Percentiles rank a stretch among this genome's conserved stretches.
phyloP scores from a whole-genome alignment of 2,329 filamentous ascomycete species.

The Xylariaceae sp. region DNA sequence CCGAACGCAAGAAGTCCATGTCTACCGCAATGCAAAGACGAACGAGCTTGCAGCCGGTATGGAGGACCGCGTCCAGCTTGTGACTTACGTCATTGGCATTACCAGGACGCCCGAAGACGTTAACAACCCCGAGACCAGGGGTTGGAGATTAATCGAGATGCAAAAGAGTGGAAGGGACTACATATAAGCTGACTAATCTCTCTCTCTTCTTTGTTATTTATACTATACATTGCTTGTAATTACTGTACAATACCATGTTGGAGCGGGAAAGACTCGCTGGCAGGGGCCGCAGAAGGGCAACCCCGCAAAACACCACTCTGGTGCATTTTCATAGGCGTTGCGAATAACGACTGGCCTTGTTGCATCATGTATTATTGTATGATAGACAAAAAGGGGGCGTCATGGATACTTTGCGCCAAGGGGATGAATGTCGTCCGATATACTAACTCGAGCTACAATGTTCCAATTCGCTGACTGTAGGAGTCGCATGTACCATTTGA shows the following conservation, averaged over 20 bases:
- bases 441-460: too few relatives aligned
- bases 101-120: slow-evolving; percentile 93
- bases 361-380: slow-evolving; percentile 22
- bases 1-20: slow-evolving; percentile 94
- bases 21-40: slow-evolving; percentile 89
- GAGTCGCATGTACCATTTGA: too few relatives aligned
- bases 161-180: slow-evolving; percentile 97
- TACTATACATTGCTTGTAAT: slow-evolving; percentile 26
- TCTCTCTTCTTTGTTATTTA: slow-evolving; percentile 10
- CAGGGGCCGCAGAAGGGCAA: slow-evolving; percentile 12
- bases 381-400: slow-evolving; percentile 27
- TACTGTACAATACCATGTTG: slow-evolving; percentile 26
- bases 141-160: slow-evolving; percentile 96
- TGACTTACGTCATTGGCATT: slow-evolving; percentile 96
- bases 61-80: slow-evolving; percentile 97
- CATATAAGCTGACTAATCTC: slow-evolving; percentile 39
- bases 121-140: slow-evolving; percentile 91
- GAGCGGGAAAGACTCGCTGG: slow-evolving; percentile 13
- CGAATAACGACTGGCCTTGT: slow-evolving; percentile 18
- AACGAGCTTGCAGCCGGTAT: slow-evolving; percentile 89
- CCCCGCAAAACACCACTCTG: slow-evolving; percentile 29
- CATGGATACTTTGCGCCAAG: slow-evolving; percentile 1
- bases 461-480: too few relatives aligned
- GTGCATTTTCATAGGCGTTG: slow-evolving; percentile 22
- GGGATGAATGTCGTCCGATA: neutral